A percentile compares a stretch with the other conserved stretches of the same genome.
phyloP scores from a whole-genome alignment of 1,284 basidiomycete species.

The Rhodotorula sp. region DNA sequence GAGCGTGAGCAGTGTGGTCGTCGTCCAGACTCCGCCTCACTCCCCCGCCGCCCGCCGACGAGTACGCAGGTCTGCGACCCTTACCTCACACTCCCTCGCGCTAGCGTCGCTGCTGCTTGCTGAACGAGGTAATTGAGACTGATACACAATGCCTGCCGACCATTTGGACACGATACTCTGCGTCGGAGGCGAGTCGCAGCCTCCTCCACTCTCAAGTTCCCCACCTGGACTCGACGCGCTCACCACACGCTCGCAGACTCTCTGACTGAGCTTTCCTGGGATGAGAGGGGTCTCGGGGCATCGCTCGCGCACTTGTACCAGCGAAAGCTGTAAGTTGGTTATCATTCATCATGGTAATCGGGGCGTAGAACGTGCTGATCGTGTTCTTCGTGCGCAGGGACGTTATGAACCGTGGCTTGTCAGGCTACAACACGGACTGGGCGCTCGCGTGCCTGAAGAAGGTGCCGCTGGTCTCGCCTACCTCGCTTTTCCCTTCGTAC shows the following conservation, averaged over 20 bases:
- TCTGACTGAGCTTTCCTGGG: conserved; percentile 23
- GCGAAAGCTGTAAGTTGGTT: conserved; percentile 13
- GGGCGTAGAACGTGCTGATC: not conserved
- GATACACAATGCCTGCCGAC: too few relatives aligned
- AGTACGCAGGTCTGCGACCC: too few relatives aligned
- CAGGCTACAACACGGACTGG: conserved; percentile 27
- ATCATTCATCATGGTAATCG: too few relatives aligned
- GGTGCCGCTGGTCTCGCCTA: not conserved
- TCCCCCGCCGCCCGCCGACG: too few relatives aligned
- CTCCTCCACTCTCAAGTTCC: not conserved
- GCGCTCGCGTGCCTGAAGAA: conserved; percentile 4
- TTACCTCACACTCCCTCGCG: too few relatives aligned
- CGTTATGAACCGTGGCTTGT: conserved; percentile 16
- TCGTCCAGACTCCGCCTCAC: too few relatives aligned
- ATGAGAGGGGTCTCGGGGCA: conserved; percentile 15
- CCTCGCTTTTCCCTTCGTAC: not conserved
- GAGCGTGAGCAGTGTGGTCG: too few relatives aligned
- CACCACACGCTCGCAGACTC: conserved; percentile 9
- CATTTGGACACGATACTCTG: not conserved
- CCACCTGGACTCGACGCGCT: not conserved
- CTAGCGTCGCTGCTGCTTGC: too few relatives aligned
- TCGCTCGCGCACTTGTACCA: conserved; percentile 17
- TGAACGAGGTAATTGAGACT: too few relatives aligned
- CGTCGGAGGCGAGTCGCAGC: conserved; percentile 18
- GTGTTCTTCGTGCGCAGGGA: not conserved